A percentile compares a stretch with the other conserved stretches of the same genome.
Conservation (phyloP, 352 stramenopile genomes). For the Globisporangium viniferum region DNA sequence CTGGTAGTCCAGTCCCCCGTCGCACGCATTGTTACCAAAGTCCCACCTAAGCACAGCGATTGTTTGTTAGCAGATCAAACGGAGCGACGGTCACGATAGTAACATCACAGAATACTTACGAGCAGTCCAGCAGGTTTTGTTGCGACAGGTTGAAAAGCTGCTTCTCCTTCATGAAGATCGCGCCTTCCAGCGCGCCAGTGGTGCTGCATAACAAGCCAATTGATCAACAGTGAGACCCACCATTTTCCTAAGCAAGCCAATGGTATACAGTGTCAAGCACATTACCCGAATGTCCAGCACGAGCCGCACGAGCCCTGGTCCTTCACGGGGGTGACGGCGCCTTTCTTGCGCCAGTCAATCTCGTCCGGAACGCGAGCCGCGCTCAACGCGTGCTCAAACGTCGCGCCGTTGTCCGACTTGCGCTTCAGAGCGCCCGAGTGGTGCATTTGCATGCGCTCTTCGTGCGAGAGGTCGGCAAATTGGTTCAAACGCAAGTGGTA, state of each 20-base stretch:
- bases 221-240: conserved; percentile 9
- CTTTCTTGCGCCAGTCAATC: conserved; percentile 85
- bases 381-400: conserved; percentile 34
- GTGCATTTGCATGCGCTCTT: conserved; percentile 57
- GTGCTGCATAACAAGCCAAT: conserved; percentile 34
- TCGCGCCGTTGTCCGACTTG: conserved; percentile 59
- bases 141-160: conserved; percentile 84
- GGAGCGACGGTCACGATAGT: too few species aligned
- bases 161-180: conserved; percentile 64
- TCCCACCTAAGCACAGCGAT: conserved; percentile 57
- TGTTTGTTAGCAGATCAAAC: neutral
- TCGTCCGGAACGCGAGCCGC: conserved; percentile 50
- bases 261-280: neutral
- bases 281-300: conserved; percentile 90
- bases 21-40: conserved; percentile 88
- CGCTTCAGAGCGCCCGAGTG: conserved; percentile 45
- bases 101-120: conserved; percentile 23
- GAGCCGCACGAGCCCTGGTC: conserved; percentile 90
- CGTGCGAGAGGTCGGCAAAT: conserved; percentile 77
- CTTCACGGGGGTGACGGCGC: conserved; percentile 88
- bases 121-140: conserved; percentile 90
- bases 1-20: conserved; percentile 88
- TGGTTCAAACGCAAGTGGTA: conserved; percentile 81
- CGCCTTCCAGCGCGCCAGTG: conserved; percentile 76
- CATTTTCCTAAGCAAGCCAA: neutral